These are phyloP conservation scores for Pugionium dolabratum DNA, from an alignment of 345 rosid species.

Conservation along the genomic window DNA sequence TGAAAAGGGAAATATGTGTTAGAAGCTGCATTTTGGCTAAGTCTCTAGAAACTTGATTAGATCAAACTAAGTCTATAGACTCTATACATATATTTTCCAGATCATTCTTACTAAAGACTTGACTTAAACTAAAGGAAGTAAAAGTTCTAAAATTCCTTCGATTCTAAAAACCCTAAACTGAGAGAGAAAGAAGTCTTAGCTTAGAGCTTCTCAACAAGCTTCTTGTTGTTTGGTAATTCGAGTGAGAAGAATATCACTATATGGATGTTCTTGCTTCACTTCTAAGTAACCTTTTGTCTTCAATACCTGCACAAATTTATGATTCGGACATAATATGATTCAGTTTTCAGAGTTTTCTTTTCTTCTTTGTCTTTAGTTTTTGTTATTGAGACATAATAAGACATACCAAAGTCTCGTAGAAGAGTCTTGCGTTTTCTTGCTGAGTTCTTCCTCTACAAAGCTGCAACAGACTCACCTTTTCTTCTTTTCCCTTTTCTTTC, in stretches of 20 bases:
- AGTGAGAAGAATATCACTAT: slow-evolving; percentile 55
- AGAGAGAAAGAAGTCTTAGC: neutral
- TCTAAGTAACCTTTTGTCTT: slow-evolving; percentile 56
- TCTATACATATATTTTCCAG: neutral
- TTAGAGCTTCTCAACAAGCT: slow-evolving; percentile 31
- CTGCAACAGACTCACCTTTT: slow-evolving; percentile 50
- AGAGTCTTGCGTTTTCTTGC: slow-evolving; percentile 66
- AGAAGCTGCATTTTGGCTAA: neutral
- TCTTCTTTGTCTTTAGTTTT: too few species aligned
- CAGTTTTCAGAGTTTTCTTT: too few species aligned
- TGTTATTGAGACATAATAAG: neutral
- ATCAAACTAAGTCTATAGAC: neutral
- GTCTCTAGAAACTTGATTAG: neutral
- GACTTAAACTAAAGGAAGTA: neutral
- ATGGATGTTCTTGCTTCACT: slow-evolving; percentile 62
- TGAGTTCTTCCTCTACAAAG: slow-evolving; percentile 57
- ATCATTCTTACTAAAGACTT: neutral
- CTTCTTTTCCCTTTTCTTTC: slow-evolving; percentile 48
- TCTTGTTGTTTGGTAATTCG: slow-evolving; percentile 23
- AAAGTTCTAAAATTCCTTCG: neutral
- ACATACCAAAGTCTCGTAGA: slow-evolving; percentile 86
- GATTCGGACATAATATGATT: too few species aligned
- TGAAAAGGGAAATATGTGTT: too few species aligned
- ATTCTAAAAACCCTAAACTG: slow-evolving; percentile 12
- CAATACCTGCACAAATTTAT: slow-evolving; percentile 54